Conservation (phyloP, 495 filamentous ascomycete genomes). For the Xylaria scruposa region DNA sequence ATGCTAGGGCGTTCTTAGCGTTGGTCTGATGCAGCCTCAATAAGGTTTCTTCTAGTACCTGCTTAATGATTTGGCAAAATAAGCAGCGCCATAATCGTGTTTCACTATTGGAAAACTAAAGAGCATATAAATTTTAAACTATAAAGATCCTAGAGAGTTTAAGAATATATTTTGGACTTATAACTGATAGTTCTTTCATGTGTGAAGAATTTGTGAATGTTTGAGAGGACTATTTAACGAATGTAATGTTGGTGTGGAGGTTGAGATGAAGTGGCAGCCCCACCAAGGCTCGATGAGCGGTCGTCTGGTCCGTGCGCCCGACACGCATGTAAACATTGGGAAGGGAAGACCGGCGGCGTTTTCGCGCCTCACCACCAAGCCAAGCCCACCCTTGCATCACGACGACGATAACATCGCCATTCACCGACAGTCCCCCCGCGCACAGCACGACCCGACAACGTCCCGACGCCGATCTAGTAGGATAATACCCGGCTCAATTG, state of each 20-base stretch:
- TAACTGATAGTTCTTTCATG: background rate
- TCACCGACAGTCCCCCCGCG: constrained; percentile 14
- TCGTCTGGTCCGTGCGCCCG: constrained; percentile 33
- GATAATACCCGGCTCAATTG: constrained; percentile 14
- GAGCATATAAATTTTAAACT: background rate
- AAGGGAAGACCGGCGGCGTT: constrained; percentile 31
- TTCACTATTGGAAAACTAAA: background rate
- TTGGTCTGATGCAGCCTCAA: background rate
- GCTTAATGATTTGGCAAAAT: background rate
- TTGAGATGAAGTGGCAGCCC: constrained; percentile 9
- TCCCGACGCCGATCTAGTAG: background rate
- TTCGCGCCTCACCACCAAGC: constrained; percentile 41
- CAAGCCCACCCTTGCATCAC: constrained; percentile 30
- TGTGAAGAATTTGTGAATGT: background rate
- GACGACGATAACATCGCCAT: constrained; percentile 17
- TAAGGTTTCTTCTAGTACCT: background rate
- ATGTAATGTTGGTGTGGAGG: background rate
- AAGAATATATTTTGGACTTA: too few relatives aligned
- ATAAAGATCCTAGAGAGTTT: too few relatives aligned
- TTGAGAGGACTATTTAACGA: background rate
- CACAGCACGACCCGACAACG: background rate
- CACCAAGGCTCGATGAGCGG: background rate
- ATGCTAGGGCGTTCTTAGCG: background rate
- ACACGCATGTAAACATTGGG: constrained; percentile 44
- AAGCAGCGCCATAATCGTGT: background rate